Percentiles rank a stretch among this genome's conserved stretches.
Conservation (phyloP, 495 filamentous ascomycete genomes). For the Neurospora sp. region DNA sequence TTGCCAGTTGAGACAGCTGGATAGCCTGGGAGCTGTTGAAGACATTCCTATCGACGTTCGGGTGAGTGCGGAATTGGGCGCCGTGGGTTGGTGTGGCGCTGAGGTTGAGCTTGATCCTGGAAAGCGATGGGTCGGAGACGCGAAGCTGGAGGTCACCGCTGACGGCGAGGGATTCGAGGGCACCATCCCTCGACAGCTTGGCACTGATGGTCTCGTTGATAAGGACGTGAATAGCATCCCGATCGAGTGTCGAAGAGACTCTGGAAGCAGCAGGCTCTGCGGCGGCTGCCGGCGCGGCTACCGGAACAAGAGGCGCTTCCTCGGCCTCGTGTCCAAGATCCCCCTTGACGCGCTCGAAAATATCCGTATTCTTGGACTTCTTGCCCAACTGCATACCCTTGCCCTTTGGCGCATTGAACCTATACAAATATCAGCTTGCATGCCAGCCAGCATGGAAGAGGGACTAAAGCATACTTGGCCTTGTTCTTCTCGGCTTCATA, state of each 20-base stretch:
- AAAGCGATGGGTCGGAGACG: slow-evolving; percentile 76
- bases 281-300: slow-evolving; percentile 45
- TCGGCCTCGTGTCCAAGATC: slow-evolving; percentile 75
- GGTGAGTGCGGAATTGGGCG: slow-evolving; percentile 84
- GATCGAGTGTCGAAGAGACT: slow-evolving; percentile 54
- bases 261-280: slow-evolving; percentile 48
- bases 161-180: slow-evolving; percentile 71
- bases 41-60: slow-evolving; percentile 79
- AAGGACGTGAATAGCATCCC: slow-evolving; percentile 75
- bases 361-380: slow-evolving; percentile 92
- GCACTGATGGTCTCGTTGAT: slow-evolving; percentile 82
- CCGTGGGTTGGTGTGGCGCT: slow-evolving; percentile 61
- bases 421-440: slow-evolving; percentile 15
- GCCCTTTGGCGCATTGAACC: slow-evolving; percentile 59
- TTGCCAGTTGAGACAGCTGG: slow-evolving; percentile 75
- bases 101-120: slow-evolving; percentile 78
- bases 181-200: slow-evolving; percentile 75
- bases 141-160: slow-evolving; percentile 85
- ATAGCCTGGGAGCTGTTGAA: slow-evolving; percentile 72
- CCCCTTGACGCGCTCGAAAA: slow-evolving; percentile 89
- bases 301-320: slow-evolving; percentile 63
- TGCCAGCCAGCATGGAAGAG: not conserved
- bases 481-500: slow-evolving; percentile 98
- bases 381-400: slow-evolving; percentile 99
- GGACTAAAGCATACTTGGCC: slow-evolving; percentile 48